Conservation (phyloP, 345 rosid species). For the Arabis alpina region DNA sequence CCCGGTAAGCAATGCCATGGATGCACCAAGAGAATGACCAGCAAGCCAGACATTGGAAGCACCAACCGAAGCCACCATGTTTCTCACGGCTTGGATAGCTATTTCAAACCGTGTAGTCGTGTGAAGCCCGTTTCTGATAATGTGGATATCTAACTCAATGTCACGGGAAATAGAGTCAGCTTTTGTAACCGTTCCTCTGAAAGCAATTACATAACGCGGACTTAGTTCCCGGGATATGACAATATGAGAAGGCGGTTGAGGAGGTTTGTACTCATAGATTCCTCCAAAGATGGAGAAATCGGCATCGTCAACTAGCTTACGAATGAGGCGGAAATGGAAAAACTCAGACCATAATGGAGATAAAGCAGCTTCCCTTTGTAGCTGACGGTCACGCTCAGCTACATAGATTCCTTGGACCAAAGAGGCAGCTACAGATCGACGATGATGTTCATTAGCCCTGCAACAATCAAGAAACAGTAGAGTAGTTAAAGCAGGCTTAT, state of each 20-base stretch:
- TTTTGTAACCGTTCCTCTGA: conserved; percentile 82
- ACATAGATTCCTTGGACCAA: conserved; percentile 83
- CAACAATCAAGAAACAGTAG: conserved; percentile 11
- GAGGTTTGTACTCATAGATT: conserved; percentile 66
- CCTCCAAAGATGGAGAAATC: conserved; percentile 87
- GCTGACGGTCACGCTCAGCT: conserved; percentile 88
- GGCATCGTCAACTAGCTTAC: conserved; percentile 64
- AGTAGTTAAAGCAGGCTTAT: background rate
- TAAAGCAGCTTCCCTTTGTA: conserved; percentile 60
- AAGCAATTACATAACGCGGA: conserved; percentile 72
- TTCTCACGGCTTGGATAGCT: conserved; percentile 76
- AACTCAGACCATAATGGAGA: conserved; percentile 91
- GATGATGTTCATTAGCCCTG: conserved; percentile 73
- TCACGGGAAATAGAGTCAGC: conserved; percentile 69
- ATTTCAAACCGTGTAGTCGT: conserved; percentile 72
- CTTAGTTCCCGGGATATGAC: conserved; percentile 45
- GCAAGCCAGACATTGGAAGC: conserved; percentile 80
- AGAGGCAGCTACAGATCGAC: conserved; percentile 75
- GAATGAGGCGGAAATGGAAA: conserved; percentile 63
- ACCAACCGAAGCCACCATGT: conserved; percentile 67
- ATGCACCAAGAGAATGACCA: conserved; percentile 93
- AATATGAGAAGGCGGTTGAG: conserved; percentile 30
- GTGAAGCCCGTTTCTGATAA: conserved; percentile 72
- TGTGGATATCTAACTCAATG: conserved; percentile 62
- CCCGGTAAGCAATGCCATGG: conserved; percentile 79